phyloP scores from a whole-genome alignment of 257 asterid genomes.

The Prunella vulgaris region DNA sequence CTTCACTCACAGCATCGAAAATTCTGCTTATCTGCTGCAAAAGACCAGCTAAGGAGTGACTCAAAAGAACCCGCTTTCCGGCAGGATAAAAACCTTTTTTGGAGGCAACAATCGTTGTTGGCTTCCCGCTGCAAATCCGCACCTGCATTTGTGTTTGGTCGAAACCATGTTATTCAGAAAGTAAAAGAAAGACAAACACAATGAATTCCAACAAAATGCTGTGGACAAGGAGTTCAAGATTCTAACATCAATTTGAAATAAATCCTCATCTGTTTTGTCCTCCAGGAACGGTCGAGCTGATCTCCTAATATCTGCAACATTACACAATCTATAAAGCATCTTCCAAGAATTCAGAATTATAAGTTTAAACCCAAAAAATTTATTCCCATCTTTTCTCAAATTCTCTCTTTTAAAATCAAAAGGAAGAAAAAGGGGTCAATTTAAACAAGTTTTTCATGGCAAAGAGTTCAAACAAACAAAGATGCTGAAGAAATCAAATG shows the following conservation, averaged over 20 bases:
- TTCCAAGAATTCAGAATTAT: neutral
- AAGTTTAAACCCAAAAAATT: neutral
- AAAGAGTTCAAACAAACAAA: neutral
- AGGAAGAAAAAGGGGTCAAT: neutral
- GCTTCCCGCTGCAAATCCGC: constrained; percentile 74
- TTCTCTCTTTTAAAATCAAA: neutral
- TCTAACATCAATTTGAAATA: constrained; percentile 85
- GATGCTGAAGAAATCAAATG: neutral
- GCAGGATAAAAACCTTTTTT: constrained; percentile 69
- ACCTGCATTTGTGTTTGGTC: constrained; percentile 40
- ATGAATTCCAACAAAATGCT: constrained; percentile 3
- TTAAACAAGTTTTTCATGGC: neutral
- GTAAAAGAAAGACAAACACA: neutral
- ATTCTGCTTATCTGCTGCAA: constrained; percentile 68
- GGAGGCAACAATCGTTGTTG: constrained; percentile 73
- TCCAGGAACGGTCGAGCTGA: constrained; percentile 70
- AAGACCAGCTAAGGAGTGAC: constrained; percentile 66
- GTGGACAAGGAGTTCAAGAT: neutral
- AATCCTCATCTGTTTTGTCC: constrained; percentile 77
- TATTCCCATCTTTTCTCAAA: neutral
- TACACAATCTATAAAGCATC: neutral
- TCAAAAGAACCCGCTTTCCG: constrained; percentile 55
- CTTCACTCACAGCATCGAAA: constrained; percentile 62
- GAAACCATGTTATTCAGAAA: neutral
- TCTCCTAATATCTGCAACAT: constrained; percentile 69